Evolutionary conservation across 257 asterid genomes (phyloP).

Genomic region (Solanum tarapatanum): DNA sequence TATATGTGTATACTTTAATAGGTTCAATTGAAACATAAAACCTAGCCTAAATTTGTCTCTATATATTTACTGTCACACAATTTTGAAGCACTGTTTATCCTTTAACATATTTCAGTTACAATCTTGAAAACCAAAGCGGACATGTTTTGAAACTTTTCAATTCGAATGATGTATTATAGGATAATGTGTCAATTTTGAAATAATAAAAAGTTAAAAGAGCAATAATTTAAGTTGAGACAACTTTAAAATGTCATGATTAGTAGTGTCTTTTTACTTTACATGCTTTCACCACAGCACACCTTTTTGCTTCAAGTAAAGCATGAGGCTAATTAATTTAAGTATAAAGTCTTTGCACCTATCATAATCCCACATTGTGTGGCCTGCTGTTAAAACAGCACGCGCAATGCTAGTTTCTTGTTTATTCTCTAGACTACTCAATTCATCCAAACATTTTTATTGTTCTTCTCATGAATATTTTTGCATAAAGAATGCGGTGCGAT

Average conservation of each 20-base stretch:
- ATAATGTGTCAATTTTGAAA: background rate
- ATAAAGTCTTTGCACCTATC: background rate
- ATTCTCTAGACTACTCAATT: background rate
- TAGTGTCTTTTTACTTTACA: background rate
- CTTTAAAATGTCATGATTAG: background rate
- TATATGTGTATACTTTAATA: background rate
- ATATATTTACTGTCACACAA: background rate
- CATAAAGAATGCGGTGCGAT: background rate
- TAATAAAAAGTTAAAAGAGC: background rate
- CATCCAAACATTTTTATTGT: background rate
- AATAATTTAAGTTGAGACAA: background rate
- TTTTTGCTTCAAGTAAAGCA: background rate
- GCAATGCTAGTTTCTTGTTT: background rate
- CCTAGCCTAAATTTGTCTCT: background rate
- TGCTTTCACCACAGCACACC: background rate
- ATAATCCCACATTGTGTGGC: background rate
- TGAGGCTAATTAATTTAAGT: background rate
- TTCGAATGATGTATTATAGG: background rate
- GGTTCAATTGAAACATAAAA: background rate
- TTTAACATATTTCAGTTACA: background rate
- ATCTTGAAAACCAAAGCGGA: background rate
- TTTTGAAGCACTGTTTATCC: background rate
- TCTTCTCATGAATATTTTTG: background rate
- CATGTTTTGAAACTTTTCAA: background rate
- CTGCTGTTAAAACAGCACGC: background rate